Base-by-base conservation (phyloP, 345 rosid genomes). In the Hevea brasiliensis region DNA sequence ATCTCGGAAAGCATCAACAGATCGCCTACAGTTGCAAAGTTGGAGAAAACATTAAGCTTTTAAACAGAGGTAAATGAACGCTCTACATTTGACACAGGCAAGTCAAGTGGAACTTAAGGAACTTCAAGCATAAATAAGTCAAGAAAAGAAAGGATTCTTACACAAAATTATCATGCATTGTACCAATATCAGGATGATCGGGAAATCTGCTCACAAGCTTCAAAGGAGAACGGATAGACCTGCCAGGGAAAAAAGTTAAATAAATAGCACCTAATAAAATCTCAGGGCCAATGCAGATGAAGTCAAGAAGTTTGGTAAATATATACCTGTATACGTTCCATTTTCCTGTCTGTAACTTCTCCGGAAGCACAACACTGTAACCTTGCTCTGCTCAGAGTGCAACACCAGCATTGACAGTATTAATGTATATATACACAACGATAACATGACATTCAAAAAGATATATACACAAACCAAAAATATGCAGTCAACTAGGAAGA, bases 101-200 rank as follows among this genome's bases (percentile, higher is more conserved):
- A 29, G 21, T 35, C 7, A 11, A 9, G 7, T 50, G 66, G 63
- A 51, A 72, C 13, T 51, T 24, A 63, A 53, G 26, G 13, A 64
- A 55, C 26, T 7, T 37, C 67, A 61, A 65, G n/a, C 35, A 54
- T 41, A 48, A 41, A 13, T 41, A n/a, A n/a, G n/a, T 53, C 54
- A 57, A 65, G 40, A 8, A 82, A 78, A 62, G n/a, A 45, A 59
- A 2, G 21, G 67, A 75, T 45, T 47, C 93, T 84, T 81, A 92
- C 99, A 81, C 93, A 84, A 92, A 95, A 83, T 95, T 95, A 72
- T 92, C 99, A 50, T 92, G 97, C 80, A 91, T 70, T 68, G 99
- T 95, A 67, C 89, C 90, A 71, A 95, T 85, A 61, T 91, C 89
- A 54, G 99, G 99, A 86, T 91, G 88, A 74, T 85, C 90, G 7